These are phyloP conservation scores for Amylocystis lapponica DNA, from an alignment of 768 basidiomycete genomes.

Conservation along the genomic window DNA sequence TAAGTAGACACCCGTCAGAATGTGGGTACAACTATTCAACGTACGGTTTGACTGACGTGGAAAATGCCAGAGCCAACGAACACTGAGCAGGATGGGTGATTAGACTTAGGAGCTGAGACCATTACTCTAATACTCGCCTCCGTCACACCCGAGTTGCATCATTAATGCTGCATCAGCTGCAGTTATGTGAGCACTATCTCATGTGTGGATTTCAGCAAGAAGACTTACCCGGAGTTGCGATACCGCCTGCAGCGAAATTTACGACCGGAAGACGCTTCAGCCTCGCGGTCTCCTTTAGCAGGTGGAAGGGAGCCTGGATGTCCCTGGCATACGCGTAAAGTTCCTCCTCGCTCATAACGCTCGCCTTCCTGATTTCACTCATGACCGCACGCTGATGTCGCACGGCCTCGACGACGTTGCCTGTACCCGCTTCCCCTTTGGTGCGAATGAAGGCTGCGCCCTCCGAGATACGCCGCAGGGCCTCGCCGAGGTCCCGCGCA, in stretches of 20 bases:
- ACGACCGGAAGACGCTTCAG: constrained; percentile 92
- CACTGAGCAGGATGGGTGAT: constrained; percentile 40
- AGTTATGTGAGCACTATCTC: constrained; percentile 2
- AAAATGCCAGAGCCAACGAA: constrained; percentile 99
- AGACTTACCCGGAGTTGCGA: constrained; percentile 76
- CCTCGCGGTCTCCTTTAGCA: constrained; percentile 93
- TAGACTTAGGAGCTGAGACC: too few species aligned
- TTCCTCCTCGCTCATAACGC: constrained; percentile 91
- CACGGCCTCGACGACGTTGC: constrained; percentile 91
- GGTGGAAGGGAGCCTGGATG: constrained; percentile 88
- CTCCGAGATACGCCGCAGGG: constrained; percentile 92
- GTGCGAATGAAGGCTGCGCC: constrained; percentile 99
- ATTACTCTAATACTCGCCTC: constrained; percentile 50
- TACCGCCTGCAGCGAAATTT: constrained; percentile 93
- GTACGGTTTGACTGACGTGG: constrained; percentile 48
- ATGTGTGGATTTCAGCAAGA: constrained; percentile 7
- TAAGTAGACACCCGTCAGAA: constrained; percentile 25
- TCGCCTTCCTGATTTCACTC: constrained; percentile 78
- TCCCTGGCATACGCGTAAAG: constrained; percentile 91
- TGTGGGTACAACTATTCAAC: not conserved
- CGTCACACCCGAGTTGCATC: constrained; percentile 98
- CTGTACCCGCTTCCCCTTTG: constrained; percentile 89
- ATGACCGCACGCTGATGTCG: constrained; percentile 83
- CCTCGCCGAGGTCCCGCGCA: constrained; percentile 92
- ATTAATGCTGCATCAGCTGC: constrained; percentile 92